Conservation (phyloP, 257 asterid genomes). For the Dorcoceras hygrometricum region DNA sequence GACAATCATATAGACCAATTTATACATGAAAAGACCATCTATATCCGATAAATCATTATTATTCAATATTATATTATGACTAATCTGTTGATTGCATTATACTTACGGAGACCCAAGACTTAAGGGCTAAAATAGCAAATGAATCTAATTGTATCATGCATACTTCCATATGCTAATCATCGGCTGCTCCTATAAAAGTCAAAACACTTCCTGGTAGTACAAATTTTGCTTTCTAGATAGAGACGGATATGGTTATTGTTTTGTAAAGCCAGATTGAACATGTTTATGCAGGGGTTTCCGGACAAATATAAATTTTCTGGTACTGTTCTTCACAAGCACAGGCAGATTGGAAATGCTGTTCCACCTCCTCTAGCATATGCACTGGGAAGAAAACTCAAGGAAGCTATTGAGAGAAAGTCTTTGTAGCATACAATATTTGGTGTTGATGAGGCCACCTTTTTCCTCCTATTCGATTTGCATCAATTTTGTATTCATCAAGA, state of each 20-base stretch:
- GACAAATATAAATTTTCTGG: conserved; percentile 76
- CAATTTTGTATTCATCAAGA: neutral
- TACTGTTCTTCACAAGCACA: conserved; percentile 60
- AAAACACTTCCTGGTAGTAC: neutral
- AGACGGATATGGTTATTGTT: neutral
- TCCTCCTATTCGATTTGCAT: neutral
- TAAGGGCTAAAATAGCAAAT: neutral
- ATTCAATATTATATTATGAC: neutral
- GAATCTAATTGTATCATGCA: neutral
- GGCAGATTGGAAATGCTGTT: conserved; percentile 96
- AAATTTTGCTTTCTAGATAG: neutral
- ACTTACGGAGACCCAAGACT: neutral
- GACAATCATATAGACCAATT: conserved; percentile 27
- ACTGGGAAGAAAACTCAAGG: conserved; percentile 76
- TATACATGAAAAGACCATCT: neutral
- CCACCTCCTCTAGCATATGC: conserved; percentile 96
- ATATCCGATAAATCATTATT: neutral
- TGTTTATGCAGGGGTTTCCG: conserved; percentile 65
- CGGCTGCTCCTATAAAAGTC: neutral
- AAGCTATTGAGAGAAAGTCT: conserved; percentile 49
- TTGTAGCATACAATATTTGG: neutral
- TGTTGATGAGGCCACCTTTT: neutral
- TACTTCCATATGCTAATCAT: neutral
- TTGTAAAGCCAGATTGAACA: neutral
- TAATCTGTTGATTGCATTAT: conserved; percentile 1